Evolutionary conservation across 1,284 basidiomycete species (phyloP).

Genomic region (Ustilago trichophora): DNA sequence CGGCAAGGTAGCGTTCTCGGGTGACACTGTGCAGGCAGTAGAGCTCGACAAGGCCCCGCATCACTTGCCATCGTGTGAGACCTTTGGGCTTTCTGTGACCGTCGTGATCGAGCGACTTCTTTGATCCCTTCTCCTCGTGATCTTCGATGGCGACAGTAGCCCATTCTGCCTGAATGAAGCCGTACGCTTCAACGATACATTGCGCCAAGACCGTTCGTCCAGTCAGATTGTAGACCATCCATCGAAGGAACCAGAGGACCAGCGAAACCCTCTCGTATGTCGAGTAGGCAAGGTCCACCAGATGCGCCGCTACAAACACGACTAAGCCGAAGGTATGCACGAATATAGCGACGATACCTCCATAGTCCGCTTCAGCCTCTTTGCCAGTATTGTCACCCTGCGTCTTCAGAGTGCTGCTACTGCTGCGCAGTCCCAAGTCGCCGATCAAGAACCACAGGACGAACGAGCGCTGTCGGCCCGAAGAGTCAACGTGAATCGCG

Average conservation of each 20-base stretch:
- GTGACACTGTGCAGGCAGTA: conserved; percentile 61
- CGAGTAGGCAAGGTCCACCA: conserved; percentile 52
- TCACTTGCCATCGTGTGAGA: conserved; percentile 55
- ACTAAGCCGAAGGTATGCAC: conserved; percentile 45
- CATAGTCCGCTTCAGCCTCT: conserved; percentile 9
- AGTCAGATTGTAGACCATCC: conserved; percentile 58
- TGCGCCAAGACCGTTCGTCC: conserved; percentile 60
- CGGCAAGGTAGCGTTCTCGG: conserved; percentile 50
- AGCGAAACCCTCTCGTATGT: conserved; percentile 39
- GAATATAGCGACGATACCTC: conserved; percentile 21
- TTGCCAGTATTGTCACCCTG: not conserved
- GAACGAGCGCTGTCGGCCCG: conserved; percentile 44
- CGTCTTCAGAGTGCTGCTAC: too few species aligned
- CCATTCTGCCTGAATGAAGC: conserved; percentile 61
- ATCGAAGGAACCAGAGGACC: conserved; percentile 60
- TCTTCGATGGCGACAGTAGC: conserved; percentile 60
- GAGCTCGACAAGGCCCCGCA: conserved; percentile 60
- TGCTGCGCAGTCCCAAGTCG: conserved; percentile 46
- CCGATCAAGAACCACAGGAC: conserved; percentile 57
- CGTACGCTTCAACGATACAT: conserved; percentile 56
- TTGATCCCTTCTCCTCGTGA: conserved; percentile 56
- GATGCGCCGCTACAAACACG: conserved; percentile 60
- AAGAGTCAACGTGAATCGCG: conserved; percentile 26
- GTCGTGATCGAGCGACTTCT: conserved; percentile 4
- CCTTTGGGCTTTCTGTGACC: conserved; percentile 43